Conservation (phyloP, 768 basidiomycete genomes). For the Serendipita sp. region DNA sequence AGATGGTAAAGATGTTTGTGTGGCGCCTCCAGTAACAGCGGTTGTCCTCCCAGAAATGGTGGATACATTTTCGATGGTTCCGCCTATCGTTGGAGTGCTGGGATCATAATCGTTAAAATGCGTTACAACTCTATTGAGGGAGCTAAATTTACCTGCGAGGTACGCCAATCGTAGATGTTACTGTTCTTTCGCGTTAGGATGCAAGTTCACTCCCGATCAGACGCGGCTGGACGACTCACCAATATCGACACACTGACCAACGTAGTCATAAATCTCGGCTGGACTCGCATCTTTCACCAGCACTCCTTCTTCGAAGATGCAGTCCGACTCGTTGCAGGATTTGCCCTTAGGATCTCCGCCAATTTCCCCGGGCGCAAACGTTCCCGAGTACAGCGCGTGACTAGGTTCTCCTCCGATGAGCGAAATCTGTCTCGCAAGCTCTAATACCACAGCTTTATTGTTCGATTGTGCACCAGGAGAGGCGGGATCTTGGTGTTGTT, state of each 20-base stretch:
- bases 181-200: background rate
- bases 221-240: background rate
- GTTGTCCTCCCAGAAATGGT: too few relatives aligned
- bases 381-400: background rate
- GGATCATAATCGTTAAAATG: background rate
- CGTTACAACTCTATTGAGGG: background rate
- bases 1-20: too few relatives aligned
- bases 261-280: constrained; percentile 5
- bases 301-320: background rate
- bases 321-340: background rate
- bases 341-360: background rate
- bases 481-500: constrained; percentile 5
- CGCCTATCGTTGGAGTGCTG: background rate
- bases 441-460: background rate
- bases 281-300: background rate
- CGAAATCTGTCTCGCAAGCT: background rate
- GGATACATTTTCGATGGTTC: background rate
- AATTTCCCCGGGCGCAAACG: background rate
- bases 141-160: background rate
- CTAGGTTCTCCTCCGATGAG: background rate
- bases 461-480: background rate
- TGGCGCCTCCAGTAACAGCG: too few relatives aligned
- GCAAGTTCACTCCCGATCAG: background rate
- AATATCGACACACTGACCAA: background rate
- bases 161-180: background rate